Conservation (phyloP, 2,329 filamentous ascomycete species). For the Beauveria australis region DNA sequence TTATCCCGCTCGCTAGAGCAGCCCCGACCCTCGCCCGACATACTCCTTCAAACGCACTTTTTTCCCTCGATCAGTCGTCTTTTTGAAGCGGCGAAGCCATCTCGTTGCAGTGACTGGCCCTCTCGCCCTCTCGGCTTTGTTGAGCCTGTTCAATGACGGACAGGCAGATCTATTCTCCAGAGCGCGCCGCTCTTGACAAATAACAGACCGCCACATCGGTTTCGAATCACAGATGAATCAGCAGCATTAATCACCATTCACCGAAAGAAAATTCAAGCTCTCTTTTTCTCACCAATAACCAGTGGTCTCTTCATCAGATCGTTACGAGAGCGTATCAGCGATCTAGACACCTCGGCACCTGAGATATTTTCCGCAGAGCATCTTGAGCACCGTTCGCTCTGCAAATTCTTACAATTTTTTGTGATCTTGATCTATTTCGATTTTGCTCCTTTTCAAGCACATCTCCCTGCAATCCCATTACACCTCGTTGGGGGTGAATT, state of each 20-base stretch:
- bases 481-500: neutral
- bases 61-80: neutral
- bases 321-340: neutral
- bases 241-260: neutral
- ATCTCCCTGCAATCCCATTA: neutral
- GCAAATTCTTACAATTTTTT: neutral
- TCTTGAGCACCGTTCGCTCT: neutral
- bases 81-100: neutral
- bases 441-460: neutral
- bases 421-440: neutral
- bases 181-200: neutral
- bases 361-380: slow-evolving; percentile 1
- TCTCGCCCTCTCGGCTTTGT: neutral
- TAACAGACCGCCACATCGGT: neutral
- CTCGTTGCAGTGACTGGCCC: neutral
- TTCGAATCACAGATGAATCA: neutral
- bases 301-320: neutral
- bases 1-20: neutral
- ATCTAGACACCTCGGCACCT: neutral
- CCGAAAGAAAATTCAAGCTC: neutral
- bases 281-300: neutral
- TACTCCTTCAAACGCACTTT: neutral
- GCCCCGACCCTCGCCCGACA: neutral
- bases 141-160: neutral
- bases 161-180: neutral